Evolutionary conservation across 495 filamentous ascomycete genomes (phyloP).

Genomic region (Lasiosphaeria miniovina): DNA sequence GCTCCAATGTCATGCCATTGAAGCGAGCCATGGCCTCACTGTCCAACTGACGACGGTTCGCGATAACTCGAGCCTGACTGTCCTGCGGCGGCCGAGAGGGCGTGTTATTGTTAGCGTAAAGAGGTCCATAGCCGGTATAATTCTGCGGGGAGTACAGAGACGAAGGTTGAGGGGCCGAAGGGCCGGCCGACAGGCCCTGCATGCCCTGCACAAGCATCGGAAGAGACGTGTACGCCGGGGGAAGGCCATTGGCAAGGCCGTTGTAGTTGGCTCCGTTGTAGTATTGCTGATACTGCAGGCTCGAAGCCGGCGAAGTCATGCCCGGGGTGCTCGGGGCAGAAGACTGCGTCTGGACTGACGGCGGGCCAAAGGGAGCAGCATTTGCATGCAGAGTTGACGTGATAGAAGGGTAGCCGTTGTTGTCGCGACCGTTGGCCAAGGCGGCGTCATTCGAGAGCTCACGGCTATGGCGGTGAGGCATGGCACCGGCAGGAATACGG

Average conservation of each 20-base stretch:
- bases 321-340: conserved; percentile 32
- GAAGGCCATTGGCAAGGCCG: conserved; percentile 17
- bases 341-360: conserved; percentile 34
- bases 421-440: conserved; percentile 44
- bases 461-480: conserved; percentile 63
- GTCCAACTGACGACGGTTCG: conserved; percentile 63
- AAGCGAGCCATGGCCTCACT: conserved; percentile 70
- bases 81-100: conserved; percentile 45
- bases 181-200: conserved; percentile 54
- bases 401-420: conserved; percentile 49
- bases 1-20: conserved; percentile 72
- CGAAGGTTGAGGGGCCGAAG: conserved; percentile 25
- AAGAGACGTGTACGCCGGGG: conserved; percentile 43
- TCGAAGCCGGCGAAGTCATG: conserved; percentile 32
- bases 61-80: conserved; percentile 68
- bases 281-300: conserved; percentile 34
- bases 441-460: conserved; percentile 55
- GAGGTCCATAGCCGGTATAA: conserved; percentile 42
- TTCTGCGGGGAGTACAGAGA: conserved; percentile 46
- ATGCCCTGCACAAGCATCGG: conserved; percentile 63
- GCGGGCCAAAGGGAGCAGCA: conserved; percentile 66
- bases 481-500: conserved; percentile 63
- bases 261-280: conserved; percentile 37
- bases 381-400: conserved; percentile 73
- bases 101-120: conserved; percentile 37